Evolutionary conservation across 805 yeast genomes (phyloP), one percentile per base, ranked within the genome.

Genomic region (Hanseniaspora jakobsenii): DNA sequence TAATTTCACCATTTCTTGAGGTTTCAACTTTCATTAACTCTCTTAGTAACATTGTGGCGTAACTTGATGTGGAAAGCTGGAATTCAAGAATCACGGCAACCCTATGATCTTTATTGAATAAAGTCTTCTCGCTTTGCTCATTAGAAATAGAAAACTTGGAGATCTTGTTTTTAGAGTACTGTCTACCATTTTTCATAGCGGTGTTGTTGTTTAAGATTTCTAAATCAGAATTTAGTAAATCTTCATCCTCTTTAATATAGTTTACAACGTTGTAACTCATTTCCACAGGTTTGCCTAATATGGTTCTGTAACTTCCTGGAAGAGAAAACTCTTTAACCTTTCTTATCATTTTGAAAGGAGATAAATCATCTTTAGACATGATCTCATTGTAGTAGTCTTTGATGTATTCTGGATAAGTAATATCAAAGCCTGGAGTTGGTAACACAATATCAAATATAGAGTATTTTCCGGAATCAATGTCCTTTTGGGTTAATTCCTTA

Each of bases 21-120:
- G 87, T 79, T 51, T 80, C 89, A 26, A 75, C 71, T 58, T 77
- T 81, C 82, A 87, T 77, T 40, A 84, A 73, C 60, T 91, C 97
- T 57, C 98, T 73, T 40, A 91, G 63, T 1, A 95, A 94, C 98
- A 91, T 93, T 0, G 99, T 91, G 1, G 99, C 99, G 60, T 91
- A 91, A 6, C 93, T 78, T 28, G 95, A 81, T 2, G 82, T 77
- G 4, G 86, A 89, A 48, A 91, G 67, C 55, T 77, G 80, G 70
- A 91, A 69, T 52, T 72, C 77, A 48, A 93, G 59, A 4, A 91
- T 69, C 12, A 87, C 75, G 0, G 95, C 96, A 0, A 69, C 65
- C 47, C 72, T 75, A 2, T 59, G 56, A 6, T 75, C 81, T 35
- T 39, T 31, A 4, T 60, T 58, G 24, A 36, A 42, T 16, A 36